Conservation (phyloP, 768 basidiomycete genomes). For the Scleroderma bovista region DNA sequence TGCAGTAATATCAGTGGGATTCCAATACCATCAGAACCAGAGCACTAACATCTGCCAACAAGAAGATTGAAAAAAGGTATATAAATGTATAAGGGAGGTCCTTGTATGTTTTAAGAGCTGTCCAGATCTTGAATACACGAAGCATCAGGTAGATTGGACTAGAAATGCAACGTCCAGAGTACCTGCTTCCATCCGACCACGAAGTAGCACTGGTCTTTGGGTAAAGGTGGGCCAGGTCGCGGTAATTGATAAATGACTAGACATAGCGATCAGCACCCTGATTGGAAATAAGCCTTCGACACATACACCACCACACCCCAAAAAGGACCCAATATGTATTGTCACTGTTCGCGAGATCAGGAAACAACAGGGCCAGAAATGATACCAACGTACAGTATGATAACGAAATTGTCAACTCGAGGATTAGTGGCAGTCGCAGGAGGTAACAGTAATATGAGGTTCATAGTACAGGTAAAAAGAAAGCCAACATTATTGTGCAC, state of each 20-base stretch:
- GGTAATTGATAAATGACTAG: conserved; percentile 82
- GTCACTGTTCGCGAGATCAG: conserved; percentile 35
- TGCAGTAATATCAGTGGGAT: not conserved
- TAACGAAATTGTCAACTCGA: conserved; percentile 67
- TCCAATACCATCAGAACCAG: not conserved
- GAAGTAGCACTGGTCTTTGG: conserved; percentile 68
- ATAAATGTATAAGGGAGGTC: conserved; percentile 77
- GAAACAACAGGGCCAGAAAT: not conserved
- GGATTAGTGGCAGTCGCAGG: conserved; percentile 37
- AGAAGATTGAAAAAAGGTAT: conserved; percentile 71
- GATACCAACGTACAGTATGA: conserved; percentile 55
- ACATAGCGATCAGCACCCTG: not conserved
- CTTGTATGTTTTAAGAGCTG: conserved; percentile 68
- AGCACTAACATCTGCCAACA: conserved; percentile 63
- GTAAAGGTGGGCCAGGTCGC: conserved; percentile 75
- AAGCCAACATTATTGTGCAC: conserved; percentile 76
- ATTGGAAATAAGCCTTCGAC: too few relatives aligned
- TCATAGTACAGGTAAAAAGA: conserved; percentile 56
- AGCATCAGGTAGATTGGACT: not conserved
- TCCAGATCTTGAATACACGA: conserved; percentile 56
- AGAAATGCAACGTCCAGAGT: not conserved
- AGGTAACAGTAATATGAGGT: conserved; percentile 66
- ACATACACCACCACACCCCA: conserved; percentile 87
- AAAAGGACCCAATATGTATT: conserved; percentile 73
- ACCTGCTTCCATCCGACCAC: conserved; percentile 87